Conservation (phyloP, 345 rosid species). For the Turritis glabra region DNA sequence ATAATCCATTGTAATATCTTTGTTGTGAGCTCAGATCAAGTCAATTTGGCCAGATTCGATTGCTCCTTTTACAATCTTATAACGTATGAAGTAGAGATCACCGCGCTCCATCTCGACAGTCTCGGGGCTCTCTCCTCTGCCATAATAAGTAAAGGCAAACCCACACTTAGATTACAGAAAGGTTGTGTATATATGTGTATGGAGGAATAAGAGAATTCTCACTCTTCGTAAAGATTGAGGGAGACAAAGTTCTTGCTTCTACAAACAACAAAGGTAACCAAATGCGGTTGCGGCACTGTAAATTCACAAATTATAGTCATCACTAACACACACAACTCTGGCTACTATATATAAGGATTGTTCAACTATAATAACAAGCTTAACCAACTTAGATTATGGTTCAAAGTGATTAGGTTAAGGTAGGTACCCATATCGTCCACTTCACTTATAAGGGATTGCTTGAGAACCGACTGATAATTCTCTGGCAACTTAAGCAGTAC, state of each 20-base stretch:
- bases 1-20: neutral
- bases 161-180: slow-evolving; percentile 6
- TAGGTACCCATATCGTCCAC: slow-evolving; percentile 85
- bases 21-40: slow-evolving; percentile 34
- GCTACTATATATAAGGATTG: neutral
- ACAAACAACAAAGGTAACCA: slow-evolving; percentile 74
- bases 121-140: slow-evolving; percentile 44
- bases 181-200: neutral
- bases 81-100: slow-evolving; percentile 41
- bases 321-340: neutral
- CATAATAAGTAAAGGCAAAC: neutral
- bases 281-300: slow-evolving; percentile 63
- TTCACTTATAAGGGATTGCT: slow-evolving; percentile 75
- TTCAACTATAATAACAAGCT: neutral
- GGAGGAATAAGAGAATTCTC: slow-evolving; percentile 26
- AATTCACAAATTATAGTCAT: neutral
- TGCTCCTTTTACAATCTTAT: slow-evolving; percentile 35
- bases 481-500: slow-evolving; percentile 75
- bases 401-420: neutral
- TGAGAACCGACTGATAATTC: slow-evolving; percentile 68
- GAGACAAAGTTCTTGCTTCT: slow-evolving; percentile 54
- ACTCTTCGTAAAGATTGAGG: slow-evolving; percentile 49
- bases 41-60: slow-evolving; percentile 39
- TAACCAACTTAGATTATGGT: neutral
- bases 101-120: slow-evolving; percentile 35